A percentile compares a stretch with the other conserved stretches of the same genome.
Conservation (phyloP, 1,139 yeast species). For the Pneumocystis oryctolagi region DNA sequence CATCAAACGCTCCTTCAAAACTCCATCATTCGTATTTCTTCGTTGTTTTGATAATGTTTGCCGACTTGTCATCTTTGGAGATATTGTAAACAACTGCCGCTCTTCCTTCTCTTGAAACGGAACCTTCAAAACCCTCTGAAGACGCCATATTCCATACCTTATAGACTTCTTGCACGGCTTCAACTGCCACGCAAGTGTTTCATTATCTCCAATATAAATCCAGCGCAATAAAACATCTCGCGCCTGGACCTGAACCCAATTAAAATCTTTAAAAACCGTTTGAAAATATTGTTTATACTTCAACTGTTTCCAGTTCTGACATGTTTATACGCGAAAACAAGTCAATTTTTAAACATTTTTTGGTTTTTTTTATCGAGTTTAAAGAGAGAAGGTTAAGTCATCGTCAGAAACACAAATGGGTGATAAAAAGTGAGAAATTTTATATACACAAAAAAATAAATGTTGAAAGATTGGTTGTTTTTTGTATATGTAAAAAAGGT, state of each 20-base stretch:
- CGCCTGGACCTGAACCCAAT: constrained; percentile 59
- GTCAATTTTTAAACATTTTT: neutral
- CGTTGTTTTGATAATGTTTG: neutral
- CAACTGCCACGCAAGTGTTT: constrained; percentile 60
- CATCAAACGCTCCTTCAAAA: constrained; percentile 4
- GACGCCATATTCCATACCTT: constrained; percentile 9
- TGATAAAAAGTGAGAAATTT: neutral
- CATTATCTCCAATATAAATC: constrained; percentile 60
- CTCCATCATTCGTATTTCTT: neutral
- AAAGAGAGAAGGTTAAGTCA: too few relatives aligned
- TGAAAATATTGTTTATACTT: neutral
- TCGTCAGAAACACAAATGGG: too few relatives aligned
- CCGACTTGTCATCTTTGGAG: neutral
- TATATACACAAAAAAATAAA: too few relatives aligned
- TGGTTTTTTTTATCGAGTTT: neutral
- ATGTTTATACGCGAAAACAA: neutral
- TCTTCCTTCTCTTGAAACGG: neutral
- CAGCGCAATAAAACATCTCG: constrained; percentile 80
- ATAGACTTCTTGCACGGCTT: constrained; percentile 73
- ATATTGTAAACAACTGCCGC: neutral
- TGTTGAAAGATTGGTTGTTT: too few relatives aligned
- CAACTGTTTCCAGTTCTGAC: neutral
- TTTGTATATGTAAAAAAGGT: too few relatives aligned
- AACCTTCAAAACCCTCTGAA: neutral
- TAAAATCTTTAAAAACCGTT: neutral